Conservation (phyloP, 371 early-diverging fungal species). For the Blakeslea trispora region DNA sequence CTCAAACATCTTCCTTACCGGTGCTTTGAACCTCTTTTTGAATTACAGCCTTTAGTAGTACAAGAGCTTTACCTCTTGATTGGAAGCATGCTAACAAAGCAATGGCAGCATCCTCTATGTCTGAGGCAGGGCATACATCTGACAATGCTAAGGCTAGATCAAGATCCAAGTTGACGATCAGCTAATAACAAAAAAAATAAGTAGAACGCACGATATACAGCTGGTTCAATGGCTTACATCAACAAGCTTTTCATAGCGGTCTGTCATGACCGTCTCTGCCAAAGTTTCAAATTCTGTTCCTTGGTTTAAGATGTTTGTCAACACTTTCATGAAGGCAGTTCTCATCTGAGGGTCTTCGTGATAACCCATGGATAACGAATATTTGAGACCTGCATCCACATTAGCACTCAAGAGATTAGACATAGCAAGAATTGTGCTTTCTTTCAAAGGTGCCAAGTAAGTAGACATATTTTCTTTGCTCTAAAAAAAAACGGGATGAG, state of each 20-base stretch:
- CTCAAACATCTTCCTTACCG: conserved; percentile 33
- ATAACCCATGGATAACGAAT: conserved; percentile 89
- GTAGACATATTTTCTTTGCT: conserved; percentile 26
- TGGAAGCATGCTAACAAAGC: conserved; percentile 82
- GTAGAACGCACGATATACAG: neutral
- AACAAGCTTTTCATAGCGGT: conserved; percentile 74
- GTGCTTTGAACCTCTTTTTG: conserved; percentile 84
- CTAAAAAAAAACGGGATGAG: neutral
- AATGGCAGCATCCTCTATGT: conserved; percentile 85
- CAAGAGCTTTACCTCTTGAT: conserved; percentile 68
- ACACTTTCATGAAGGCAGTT: conserved; percentile 89
- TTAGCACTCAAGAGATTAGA: conserved; percentile 90
- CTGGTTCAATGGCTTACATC: conserved; percentile 49
- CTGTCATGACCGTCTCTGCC: conserved; percentile 74
- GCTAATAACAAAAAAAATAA: conserved; percentile 31
- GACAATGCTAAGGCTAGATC: conserved; percentile 80
- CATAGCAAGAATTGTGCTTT: conserved; percentile 84
- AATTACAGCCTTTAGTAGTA: conserved; percentile 78
- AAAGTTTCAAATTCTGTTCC: conserved; percentile 87
- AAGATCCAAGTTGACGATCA: conserved; percentile 66
- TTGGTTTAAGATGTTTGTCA: conserved; percentile 87
- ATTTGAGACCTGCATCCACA: conserved; percentile 88
- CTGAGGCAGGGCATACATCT: conserved; percentile 84
- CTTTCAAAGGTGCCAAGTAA: conserved; percentile 66
- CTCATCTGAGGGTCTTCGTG: conserved; percentile 88